Evolutionary conservation across 2,329 filamentous ascomycete genomes (phyloP).

Genomic region (Aureobasidium sp.): DNA sequence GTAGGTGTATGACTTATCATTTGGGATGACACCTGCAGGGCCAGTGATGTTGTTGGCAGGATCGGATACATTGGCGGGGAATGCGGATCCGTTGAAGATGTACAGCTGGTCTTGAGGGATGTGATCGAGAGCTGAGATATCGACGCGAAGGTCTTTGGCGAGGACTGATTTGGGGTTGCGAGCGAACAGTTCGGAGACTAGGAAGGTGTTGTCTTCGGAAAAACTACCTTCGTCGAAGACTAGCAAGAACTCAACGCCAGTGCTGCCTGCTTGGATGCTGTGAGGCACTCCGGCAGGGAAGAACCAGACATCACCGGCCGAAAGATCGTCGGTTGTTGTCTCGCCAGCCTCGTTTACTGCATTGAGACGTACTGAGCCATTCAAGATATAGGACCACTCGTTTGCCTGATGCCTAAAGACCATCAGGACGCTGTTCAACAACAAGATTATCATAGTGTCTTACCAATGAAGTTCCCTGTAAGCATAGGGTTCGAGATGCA

Average conservation of each 20-base stretch:
- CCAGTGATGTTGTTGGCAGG: conserved; percentile 39
- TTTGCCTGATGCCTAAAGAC: conserved; percentile 22
- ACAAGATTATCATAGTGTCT: no score
- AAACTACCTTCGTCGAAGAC: conserved; percentile 55
- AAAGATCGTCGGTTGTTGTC: conserved; percentile 29
- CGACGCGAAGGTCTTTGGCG: conserved; percentile 38
- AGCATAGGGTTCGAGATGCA: conserved; percentile 32
- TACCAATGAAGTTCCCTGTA: conserved; percentile 31
- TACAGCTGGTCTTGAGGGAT: conserved; percentile 35
- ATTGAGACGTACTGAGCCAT: conserved; percentile 26
- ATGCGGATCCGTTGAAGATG: conserved; percentile 37
- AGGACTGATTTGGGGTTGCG: conserved; percentile 36
- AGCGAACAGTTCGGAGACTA: conserved; percentile 48
- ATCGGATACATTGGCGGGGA: conserved; percentile 32
- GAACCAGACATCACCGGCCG: conserved; percentile 48
- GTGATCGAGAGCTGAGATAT: conserved; percentile 32
- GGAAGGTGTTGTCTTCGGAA: conserved; percentile 54
- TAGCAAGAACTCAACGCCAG: conserved; percentile 53
- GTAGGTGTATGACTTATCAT: conserved; percentile 32
- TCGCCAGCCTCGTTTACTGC: conserved; percentile 29
- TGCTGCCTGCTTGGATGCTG: conserved; percentile 41
- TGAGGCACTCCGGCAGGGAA: conserved; percentile 38
- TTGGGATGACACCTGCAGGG: conserved; percentile 29
- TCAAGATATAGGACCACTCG: conserved; percentile 29
- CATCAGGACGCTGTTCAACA: not conserved